These are phyloP conservation scores for Didymella keratinophila DNA, from an alignment of 2,329 filamentous ascomycete species.

Conservation along the genomic window DNA sequence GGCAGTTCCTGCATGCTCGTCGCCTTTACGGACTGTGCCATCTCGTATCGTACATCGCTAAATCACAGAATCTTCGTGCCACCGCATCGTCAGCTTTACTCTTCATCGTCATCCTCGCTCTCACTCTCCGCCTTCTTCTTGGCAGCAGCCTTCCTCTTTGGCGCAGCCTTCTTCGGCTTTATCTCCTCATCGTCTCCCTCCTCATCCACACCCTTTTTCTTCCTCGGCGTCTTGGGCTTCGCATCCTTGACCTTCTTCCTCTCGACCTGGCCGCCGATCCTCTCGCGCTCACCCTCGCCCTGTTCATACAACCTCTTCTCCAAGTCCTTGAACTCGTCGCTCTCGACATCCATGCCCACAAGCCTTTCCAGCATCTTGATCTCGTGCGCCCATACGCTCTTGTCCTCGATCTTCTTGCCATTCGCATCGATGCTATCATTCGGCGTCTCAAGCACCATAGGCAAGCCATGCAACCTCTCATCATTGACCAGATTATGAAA, in stretches of 20 bases:
- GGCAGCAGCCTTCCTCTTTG: slow-evolving; percentile 25
- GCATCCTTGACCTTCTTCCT: slow-evolving; percentile 57
- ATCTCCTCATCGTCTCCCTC: slow-evolving; percentile 8
- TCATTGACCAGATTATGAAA: slow-evolving; percentile 94
- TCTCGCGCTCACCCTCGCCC: slow-evolving; percentile 75
- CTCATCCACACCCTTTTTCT: slow-evolving; percentile 46
- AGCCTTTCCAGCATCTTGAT: slow-evolving; percentile 93
- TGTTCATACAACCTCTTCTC: slow-evolving; percentile 71
- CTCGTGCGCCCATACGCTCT: slow-evolving; percentile 85
- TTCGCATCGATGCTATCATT: slow-evolving; percentile 74
- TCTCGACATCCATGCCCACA: slow-evolving; percentile 80
- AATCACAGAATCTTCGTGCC: neutral
- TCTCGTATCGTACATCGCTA: neutral
- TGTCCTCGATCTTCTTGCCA: slow-evolving; percentile 75
- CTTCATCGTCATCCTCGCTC: slow-evolving; percentile 30
- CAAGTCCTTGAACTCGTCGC: slow-evolving; percentile 73
- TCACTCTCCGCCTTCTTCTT: slow-evolving; percentile 33
- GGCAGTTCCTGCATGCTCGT: neutral
- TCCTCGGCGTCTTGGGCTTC: slow-evolving; percentile 49
- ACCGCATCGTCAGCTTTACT: slow-evolving; percentile 8
- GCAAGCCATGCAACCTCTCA: slow-evolving; percentile 74
- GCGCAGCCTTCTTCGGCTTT: slow-evolving; percentile 4
- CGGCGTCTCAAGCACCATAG: slow-evolving; percentile 96
- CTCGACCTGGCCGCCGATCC: slow-evolving; percentile 80
- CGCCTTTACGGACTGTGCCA: neutral